Evolutionary conservation across 2,329 filamentous ascomycete species (phyloP).

Genomic region (Kalmusia sp.): DNA sequence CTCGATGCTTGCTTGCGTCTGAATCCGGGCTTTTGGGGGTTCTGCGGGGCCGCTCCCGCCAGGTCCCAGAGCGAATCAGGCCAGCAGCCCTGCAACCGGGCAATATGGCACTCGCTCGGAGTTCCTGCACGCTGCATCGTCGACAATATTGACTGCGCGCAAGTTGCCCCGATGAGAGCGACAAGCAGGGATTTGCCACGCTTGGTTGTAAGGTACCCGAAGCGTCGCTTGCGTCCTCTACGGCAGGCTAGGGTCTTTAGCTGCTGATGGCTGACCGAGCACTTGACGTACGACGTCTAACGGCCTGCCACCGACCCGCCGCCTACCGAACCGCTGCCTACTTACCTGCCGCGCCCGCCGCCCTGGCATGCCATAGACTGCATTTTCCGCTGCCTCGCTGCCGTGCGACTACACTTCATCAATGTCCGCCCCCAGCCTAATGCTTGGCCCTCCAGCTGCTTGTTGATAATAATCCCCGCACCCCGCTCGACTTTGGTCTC

Average conservation of each 20-base stretch:
- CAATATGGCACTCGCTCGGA: constrained; percentile 2
- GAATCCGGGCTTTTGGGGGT: not conserved
- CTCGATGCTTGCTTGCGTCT: not conserved
- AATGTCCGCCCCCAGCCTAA: constrained; percentile 5
- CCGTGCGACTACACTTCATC: constrained; percentile 8
- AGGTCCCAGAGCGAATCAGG: not conserved
- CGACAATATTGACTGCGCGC: not conserved
- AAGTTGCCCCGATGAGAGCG: constrained; percentile 6
- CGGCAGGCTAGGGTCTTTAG: not conserved
- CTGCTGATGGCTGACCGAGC: constrained; percentile 11
- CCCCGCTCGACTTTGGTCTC: constrained; percentile 14
- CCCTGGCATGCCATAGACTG: constrained; percentile 5
- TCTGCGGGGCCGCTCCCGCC: not conserved
- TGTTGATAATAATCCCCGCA: constrained; percentile 26
- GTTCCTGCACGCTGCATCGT: constrained; percentile 7
- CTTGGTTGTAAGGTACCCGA: constrained; percentile 8
- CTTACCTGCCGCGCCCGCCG: constrained; percentile 6
- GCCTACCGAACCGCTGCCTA: constrained; percentile 10
- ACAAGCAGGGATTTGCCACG: constrained; percentile 7
- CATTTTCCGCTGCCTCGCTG: constrained; percentile 8
- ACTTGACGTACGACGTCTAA: constrained; percentile 10
- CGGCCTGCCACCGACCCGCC: constrained; percentile 6
- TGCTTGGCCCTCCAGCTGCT: constrained; percentile 11
- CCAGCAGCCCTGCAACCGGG: not conserved
- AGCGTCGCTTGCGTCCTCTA: not conserved